Conservation (phyloP, 1,284 basidiomycete species). For the Marasmius sp. region DNA sequence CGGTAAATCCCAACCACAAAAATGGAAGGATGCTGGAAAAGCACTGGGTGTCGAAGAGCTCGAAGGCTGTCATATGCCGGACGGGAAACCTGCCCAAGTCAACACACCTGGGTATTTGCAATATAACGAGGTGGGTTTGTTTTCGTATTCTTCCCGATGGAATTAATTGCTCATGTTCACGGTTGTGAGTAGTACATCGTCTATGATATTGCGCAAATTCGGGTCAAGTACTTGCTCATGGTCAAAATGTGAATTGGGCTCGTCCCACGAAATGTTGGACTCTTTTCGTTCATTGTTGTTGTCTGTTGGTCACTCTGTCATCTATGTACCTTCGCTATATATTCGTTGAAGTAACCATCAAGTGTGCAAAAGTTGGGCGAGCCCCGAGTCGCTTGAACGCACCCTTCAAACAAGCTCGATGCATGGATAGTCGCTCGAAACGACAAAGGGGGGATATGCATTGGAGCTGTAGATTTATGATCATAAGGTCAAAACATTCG, state of each 20-base stretch:
- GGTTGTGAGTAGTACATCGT: constrained; percentile 24
- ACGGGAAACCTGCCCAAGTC: constrained; percentile 30
- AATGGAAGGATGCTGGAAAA: constrained; percentile 63
- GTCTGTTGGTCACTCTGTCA: no score
- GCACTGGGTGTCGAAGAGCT: constrained; percentile 51
- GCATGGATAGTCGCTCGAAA: no score
- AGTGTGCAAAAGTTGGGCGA: no score
- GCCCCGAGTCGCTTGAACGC: no score
- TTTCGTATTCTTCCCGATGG: constrained; percentile 11
- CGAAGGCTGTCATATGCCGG: constrained; percentile 58
- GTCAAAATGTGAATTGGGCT: constrained; percentile 31
- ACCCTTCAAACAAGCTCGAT: no score
- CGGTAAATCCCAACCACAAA: constrained; percentile 47
- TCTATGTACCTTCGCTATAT: no score
- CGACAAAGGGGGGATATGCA: no score
- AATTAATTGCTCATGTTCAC: not conserved
- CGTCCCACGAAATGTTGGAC: no score
- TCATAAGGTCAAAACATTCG: no score
- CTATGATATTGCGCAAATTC: constrained; percentile 41
- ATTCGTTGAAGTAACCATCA: no score
- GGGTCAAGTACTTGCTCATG: constrained; percentile 41
- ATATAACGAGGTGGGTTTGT: constrained; percentile 21
- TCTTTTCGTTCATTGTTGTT: no score
- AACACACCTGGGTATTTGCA: constrained; percentile 15
- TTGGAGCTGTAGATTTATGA: no score